A percentile compares a stretch with the other conserved stretches of the same genome.
Evolutionary conservation across 2,329 filamentous ascomycete genomes (phyloP).

Genomic region (Madurella fahalii): DNA sequence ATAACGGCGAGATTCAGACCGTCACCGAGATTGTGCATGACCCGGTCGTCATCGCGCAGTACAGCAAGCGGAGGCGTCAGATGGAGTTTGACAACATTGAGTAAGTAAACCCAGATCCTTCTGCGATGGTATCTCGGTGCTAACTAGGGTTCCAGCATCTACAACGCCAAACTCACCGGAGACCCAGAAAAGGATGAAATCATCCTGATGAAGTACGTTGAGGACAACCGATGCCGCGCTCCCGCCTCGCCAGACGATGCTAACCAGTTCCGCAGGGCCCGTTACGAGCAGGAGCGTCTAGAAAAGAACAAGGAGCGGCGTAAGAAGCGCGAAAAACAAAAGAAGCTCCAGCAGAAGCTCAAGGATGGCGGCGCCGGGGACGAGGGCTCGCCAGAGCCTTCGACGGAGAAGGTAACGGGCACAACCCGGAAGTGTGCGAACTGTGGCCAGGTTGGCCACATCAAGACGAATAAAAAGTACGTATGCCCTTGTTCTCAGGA

Average conservation of each 20-base stretch:
- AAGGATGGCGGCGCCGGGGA: conserved; percentile 35
- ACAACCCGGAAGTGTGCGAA: conserved; percentile 94
- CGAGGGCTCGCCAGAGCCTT: conserved; percentile 48
- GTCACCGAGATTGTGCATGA: conserved; percentile 69
- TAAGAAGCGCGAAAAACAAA: conserved; percentile 85
- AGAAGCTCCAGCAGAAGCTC: conserved; percentile 54
- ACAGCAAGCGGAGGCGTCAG: conserved; percentile 71
- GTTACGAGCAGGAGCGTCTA: conserved; percentile 75
- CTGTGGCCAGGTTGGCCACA: conserved; percentile 93
- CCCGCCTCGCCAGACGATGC: background rate
- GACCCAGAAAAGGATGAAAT: conserved; percentile 63
- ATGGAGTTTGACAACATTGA: conserved; percentile 66
- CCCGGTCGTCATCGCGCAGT: conserved; percentile 81
- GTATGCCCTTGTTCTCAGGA: conserved; percentile 28
- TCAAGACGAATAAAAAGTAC: conserved; percentile 99
- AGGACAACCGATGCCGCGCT: background rate
- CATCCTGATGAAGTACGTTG: conserved; percentile 51
- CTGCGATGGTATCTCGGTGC: background rate
- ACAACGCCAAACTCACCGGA: conserved; percentile 60
- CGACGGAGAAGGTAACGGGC: conserved; percentile 53
- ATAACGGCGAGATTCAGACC: conserved; percentile 59
- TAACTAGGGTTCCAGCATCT: conserved; percentile 42
- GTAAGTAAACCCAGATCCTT: conserved; percentile 43
- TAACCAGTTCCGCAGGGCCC: conserved; percentile 45
- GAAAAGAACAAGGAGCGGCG: conserved; percentile 89